Evolutionary conservation across 1,284 basidiomycete species (phyloP).

Genomic region (Sphaerobolus stellatus): DNA sequence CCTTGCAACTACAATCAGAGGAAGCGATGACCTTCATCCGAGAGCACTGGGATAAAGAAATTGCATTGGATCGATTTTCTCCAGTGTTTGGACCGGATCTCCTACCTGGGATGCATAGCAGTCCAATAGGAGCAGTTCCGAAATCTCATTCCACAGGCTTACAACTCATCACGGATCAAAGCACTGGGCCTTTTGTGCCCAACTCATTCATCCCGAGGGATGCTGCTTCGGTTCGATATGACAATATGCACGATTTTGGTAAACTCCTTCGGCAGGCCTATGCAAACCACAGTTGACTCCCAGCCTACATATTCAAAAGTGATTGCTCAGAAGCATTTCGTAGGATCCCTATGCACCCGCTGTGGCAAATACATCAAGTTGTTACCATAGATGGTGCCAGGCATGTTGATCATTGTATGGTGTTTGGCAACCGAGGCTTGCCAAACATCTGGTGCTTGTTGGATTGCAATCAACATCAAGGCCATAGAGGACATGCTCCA

Average conservation of each 20-base stretch:
- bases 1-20: neutral
- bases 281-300: neutral
- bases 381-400: neutral
- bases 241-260: slow-evolving; percentile 16
- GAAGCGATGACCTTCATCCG: slow-evolving; percentile 5
- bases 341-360: neutral
- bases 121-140: too few species aligned
- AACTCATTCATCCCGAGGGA: slow-evolving; percentile 13
- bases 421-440: neutral
- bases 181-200: slow-evolving; percentile 10
- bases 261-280: neutral
- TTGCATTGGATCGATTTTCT: slow-evolving; percentile 14
- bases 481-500: neutral
- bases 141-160: slow-evolving; percentile 19
- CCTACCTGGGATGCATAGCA: slow-evolving; percentile 18
- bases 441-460: slow-evolving; percentile 1
- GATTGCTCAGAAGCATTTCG: slow-evolving; percentile 41
- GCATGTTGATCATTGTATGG: slow-evolving; percentile 2
- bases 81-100: slow-evolving; percentile 12
- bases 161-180: slow-evolving; percentile 18
- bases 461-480: neutral
- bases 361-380: slow-evolving; percentile 8
- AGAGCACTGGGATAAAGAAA: slow-evolving; percentile 14
- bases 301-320: slow-evolving; percentile 35
- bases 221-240: slow-evolving; percentile 5